Conservation (phyloP, 2,329 filamentous ascomycete genomes). For the Zymoseptoria brevis region DNA sequence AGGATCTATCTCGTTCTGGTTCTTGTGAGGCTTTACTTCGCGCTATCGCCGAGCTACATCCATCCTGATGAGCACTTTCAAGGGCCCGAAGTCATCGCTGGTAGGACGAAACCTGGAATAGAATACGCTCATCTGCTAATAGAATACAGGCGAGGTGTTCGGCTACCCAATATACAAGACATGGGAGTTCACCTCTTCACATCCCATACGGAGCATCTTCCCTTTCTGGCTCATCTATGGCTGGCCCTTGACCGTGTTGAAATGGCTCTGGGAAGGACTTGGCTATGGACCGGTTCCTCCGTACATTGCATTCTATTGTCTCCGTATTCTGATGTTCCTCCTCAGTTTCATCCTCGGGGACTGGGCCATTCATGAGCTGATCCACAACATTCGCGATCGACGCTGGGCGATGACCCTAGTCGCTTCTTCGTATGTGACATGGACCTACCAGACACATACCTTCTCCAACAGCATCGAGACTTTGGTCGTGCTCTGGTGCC, state of each 20-base stretch:
- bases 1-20: constrained; percentile 72
- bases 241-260: constrained; percentile 82
- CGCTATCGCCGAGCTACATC: constrained; percentile 87
- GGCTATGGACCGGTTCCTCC: constrained; percentile 73
- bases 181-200: constrained; percentile 88
- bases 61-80: constrained; percentile 99
- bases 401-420: constrained; percentile 72
- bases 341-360: constrained; percentile 95
- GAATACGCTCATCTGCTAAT: not conserved
- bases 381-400: constrained; percentile 64
- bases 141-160: constrained; percentile 70
- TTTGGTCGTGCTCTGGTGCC: constrained; percentile 80
- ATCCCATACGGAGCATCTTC: constrained; percentile 91
- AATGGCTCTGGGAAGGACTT: constrained; percentile 86
- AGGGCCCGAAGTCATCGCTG: constrained; percentile 92
- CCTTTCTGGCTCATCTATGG: constrained; percentile 95
- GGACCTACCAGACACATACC: constrained; percentile 97
- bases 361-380: constrained; percentile 91
- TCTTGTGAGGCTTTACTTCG: constrained; percentile 85
- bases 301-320: constrained; percentile 79
- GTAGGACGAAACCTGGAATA: constrained; percentile 42
- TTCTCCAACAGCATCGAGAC: constrained; percentile 98
- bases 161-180: constrained; percentile 81
- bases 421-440: constrained; percentile 94
- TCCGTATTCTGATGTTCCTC: constrained; percentile 85